phyloP scores from a whole-genome alignment of 257 asterid genomes.

The Lithospermum erythrorhizon region DNA sequence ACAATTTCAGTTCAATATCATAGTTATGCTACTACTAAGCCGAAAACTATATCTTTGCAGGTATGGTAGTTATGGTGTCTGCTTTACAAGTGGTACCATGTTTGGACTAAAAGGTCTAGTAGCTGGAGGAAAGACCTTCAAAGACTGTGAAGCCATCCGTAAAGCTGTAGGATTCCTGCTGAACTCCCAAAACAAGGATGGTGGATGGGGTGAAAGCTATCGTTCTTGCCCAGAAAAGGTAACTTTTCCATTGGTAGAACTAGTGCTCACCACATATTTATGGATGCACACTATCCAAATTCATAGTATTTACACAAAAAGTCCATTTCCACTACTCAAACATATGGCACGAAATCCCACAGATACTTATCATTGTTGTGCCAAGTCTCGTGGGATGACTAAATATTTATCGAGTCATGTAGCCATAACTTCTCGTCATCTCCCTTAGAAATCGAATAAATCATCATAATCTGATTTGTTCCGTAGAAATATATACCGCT shows the following conservation, averaged over 20 bases:
- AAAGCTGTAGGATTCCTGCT: constrained; percentile 50
- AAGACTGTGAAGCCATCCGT: constrained; percentile 39
- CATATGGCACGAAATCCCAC: background rate
- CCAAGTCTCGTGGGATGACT: background rate
- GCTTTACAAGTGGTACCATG: constrained; percentile 51
- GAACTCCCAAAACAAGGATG: constrained; percentile 57
- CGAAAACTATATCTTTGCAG: constrained; percentile 9
- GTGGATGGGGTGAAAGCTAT: constrained; percentile 81
- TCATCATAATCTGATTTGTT: background rate
- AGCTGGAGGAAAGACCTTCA: constrained; percentile 48
- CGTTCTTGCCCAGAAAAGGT: constrained; percentile 85
- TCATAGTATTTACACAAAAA: background rate
- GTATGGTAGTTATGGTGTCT: constrained; percentile 50
- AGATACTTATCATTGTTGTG: background rate
- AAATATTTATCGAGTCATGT: background rate
- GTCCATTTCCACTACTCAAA: no score
- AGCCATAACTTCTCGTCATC: background rate
- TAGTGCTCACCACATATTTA: background rate
- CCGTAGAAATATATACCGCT: constrained; percentile 59
- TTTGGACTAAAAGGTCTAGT: constrained; percentile 38
- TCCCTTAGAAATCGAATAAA: background rate
- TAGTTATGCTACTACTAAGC: background rate
- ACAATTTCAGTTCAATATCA: background rate
- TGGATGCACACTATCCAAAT: background rate
- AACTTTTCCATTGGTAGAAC: background rate